These are phyloP conservation scores for Priceomyces carsonii DNA, from an alignment of 805 yeast species.

Conservation along the genomic window DNA sequence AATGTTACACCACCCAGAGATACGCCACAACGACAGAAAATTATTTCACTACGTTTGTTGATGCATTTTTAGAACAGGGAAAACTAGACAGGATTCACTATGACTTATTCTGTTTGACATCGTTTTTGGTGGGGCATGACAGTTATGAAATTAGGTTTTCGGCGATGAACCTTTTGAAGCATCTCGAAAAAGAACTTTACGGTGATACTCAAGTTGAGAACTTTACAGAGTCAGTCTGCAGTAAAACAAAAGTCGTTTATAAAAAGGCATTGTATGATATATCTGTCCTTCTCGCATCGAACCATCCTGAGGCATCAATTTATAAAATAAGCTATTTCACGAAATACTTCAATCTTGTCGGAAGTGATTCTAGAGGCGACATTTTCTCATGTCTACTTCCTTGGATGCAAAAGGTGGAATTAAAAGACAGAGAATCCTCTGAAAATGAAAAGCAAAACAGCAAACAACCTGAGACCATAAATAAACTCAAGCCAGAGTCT, in stretches of 20 bases:
- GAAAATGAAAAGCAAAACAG: conserved; percentile 1
- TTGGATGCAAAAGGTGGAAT: conserved; percentile 85
- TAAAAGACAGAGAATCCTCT: conserved; percentile 33
- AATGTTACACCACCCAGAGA: conserved; percentile 64
- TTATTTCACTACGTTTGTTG: conserved; percentile 72
- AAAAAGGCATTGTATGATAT: conserved; percentile 82
- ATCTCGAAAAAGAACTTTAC: conserved; percentile 52
- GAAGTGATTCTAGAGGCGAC: conserved; percentile 67
- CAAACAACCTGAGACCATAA: conserved; percentile 2
- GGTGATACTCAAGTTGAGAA: conserved; percentile 51
- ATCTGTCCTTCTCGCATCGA: conserved; percentile 66
- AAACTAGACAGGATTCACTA: conserved; percentile 53
- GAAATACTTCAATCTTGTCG: conserved; percentile 59
- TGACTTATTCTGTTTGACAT: conserved; percentile 71
- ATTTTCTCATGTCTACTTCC: conserved; percentile 80
- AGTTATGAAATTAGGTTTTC: conserved; percentile 64
- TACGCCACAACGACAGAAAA: conserved; percentile 55
- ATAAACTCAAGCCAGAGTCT: conserved; percentile 27
- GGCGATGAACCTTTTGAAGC: conserved; percentile 71
- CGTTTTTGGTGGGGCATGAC: conserved; percentile 78
- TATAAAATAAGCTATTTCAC: conserved; percentile 72
- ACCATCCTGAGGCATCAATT: conserved; percentile 58
- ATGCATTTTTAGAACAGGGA: conserved; percentile 54
- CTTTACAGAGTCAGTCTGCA: conserved; percentile 70
- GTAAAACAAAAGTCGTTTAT: conserved; percentile 78